These are phyloP conservation scores for Phytophthora cajani DNA, from an alignment of 352 stramenopile species.

Conservation along the genomic window DNA sequence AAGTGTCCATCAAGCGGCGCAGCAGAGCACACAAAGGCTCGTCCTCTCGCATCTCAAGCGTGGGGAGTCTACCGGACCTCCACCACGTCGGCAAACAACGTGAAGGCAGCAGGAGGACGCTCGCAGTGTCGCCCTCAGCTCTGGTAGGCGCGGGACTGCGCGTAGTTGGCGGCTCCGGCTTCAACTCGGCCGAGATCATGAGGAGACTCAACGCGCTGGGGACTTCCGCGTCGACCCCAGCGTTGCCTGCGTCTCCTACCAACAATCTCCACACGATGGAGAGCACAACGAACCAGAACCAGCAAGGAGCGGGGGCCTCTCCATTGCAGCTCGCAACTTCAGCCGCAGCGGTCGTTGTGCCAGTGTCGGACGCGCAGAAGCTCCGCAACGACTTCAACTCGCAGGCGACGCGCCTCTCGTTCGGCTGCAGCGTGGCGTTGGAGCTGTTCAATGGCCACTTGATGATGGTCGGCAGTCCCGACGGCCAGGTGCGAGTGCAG, in stretches of 20 bases:
- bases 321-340: conserved; percentile 1
- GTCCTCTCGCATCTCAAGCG: conserved; percentile 24
- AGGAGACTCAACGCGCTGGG: conserved; percentile 58
- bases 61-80: conserved; percentile 54
- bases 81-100: conserved; percentile 9
- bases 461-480: conserved; percentile 70
- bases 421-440: conserved; percentile 70
- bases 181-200: conserved; percentile 63
- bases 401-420: conserved; percentile 64
- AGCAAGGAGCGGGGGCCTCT: neutral
- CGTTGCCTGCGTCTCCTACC: conserved; percentile 12
- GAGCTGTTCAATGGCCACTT: conserved; percentile 82
- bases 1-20: conserved; percentile 2
- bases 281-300: neutral
- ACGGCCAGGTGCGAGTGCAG: conserved; percentile 67
- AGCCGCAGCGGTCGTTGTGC: conserved; percentile 6
- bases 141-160: conserved; percentile 12
- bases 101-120: conserved; percentile 9
- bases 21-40: conserved; percentile 19
- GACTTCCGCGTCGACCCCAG: conserved; percentile 48
- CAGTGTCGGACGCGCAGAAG: conserved; percentile 60
- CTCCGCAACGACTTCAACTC: conserved; percentile 81
- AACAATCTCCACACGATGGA: conserved; percentile 20
- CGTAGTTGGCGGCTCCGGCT: conserved; percentile 11
- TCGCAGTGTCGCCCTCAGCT: conserved; percentile 10